Conservation (phyloP, 2,329 filamentous ascomycete species). For the Alternaria brassicicola region DNA sequence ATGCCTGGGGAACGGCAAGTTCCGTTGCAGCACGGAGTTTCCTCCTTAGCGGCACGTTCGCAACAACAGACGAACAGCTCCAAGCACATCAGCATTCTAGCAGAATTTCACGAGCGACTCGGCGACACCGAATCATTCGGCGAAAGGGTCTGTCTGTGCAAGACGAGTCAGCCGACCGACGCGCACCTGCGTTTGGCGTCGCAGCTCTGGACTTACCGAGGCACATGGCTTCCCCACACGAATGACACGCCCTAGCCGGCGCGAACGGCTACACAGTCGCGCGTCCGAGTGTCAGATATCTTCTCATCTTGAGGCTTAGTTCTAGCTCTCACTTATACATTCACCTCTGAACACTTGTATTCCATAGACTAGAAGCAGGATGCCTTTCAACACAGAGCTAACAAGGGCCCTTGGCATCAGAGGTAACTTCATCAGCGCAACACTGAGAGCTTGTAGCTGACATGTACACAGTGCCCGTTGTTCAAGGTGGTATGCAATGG, state of each 20-base stretch:
- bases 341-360: not conserved
- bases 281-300: slow-evolving; percentile 14
- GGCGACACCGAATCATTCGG: slow-evolving; percentile 18
- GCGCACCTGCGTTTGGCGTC: slow-evolving; percentile 17
- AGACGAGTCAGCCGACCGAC: slow-evolving; percentile 13
- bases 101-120: slow-evolving; percentile 1
- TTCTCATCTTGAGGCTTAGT: not conserved
- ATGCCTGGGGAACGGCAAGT: not conserved
- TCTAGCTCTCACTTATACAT: not conserved
- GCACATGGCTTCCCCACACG: slow-evolving; percentile 37
- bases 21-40: not conserved
- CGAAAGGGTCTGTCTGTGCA: not conserved
- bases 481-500: slow-evolving; percentile 89
- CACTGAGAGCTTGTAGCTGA: slow-evolving; percentile 48
- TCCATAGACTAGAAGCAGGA: slow-evolving; percentile 36
- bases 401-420: slow-evolving; percentile 66
- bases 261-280: slow-evolving; percentile 17
- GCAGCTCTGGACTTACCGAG: slow-evolving; percentile 34
- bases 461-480: slow-evolving; percentile 69
- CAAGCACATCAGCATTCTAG: not conserved
- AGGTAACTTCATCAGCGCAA: slow-evolving; percentile 33
- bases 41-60: not conserved
- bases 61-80: not conserved
- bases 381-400: slow-evolving; percentile 70
- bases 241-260: slow-evolving; percentile 19